Evolutionary conservation across 169 alveolate species (phyloP).

Genomic region (Besnoitia besnoiti): DNA sequence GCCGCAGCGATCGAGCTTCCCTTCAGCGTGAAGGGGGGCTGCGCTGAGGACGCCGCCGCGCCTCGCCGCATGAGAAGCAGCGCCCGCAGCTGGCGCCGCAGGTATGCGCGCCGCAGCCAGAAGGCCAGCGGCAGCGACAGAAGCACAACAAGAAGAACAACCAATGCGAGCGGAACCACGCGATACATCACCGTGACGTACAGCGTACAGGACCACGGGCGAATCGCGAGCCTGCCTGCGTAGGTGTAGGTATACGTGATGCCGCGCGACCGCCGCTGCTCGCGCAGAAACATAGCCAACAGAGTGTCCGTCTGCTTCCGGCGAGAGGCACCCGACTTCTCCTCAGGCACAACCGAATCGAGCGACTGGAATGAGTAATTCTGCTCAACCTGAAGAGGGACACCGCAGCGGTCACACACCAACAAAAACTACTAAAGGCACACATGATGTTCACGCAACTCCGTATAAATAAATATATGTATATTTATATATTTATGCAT

Average conservation of each 20-base stretch:
- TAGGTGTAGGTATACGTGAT: constrained; percentile 31
- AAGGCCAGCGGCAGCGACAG: constrained; percentile 19
- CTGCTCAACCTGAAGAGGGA: constrained; percentile 12
- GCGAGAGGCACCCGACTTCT: neutral
- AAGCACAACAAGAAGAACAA: neutral
- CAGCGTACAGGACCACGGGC: constrained; percentile 18
- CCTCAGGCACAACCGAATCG: neutral
- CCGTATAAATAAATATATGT: no score
- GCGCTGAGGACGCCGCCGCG: neutral
- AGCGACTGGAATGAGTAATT: constrained; percentile 23
- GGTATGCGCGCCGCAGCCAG: constrained; percentile 31
- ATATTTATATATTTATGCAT: no score
- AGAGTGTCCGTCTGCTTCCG: neutral
- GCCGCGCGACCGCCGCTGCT: constrained; percentile 33
- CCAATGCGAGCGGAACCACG: neutral
- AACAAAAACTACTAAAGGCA: neutral
- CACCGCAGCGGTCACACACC: neutral
- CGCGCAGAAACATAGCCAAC: constrained; percentile 11
- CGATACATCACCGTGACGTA: neutral
- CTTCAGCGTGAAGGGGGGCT: neutral
- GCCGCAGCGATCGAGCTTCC: neutral
- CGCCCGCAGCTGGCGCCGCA: constrained; percentile 3
- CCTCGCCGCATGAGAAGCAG: neutral
- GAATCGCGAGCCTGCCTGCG: neutral
- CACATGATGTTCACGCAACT: neutral